A percentile compares a stretch with the other conserved stretches of the same genome.
Conservation (phyloP, 192 early-diverging fungal species). For the Coemansia sp. region DNA sequence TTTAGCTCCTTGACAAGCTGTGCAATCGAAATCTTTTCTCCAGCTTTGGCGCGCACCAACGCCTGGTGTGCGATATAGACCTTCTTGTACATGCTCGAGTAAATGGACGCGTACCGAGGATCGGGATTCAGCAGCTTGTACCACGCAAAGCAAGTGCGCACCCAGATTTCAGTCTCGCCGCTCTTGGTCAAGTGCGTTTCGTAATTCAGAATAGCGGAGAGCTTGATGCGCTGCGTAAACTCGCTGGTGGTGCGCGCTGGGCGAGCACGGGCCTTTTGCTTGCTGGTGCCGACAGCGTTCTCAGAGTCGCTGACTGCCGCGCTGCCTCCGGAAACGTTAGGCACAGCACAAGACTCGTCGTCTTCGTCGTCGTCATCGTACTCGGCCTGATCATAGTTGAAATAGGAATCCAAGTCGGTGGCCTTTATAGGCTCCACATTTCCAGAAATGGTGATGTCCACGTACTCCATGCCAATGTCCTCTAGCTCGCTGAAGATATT, state of each 20-base stretch:
- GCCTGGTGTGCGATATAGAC: constrained; percentile 50
- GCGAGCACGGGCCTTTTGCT: not conserved
- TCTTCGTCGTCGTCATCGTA: constrained; percentile 36
- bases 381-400: constrained; percentile 39
- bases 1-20: constrained; percentile 30
- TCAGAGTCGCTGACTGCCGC: constrained; percentile 12
- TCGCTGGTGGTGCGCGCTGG: constrained; percentile 42
- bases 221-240: constrained; percentile 43
- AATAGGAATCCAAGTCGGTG: constrained; percentile 14
- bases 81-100: constrained; percentile 38
- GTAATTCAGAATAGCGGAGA: constrained; percentile 50
- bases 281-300: not conserved
- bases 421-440: constrained; percentile 52
- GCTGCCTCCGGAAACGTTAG: constrained; percentile 6
- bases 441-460: constrained; percentile 55
- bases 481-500: constrained; percentile 47
- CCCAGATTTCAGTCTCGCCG: constrained; percentile 49
- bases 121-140: constrained; percentile 53
- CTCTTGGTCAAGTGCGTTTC: constrained; percentile 27
- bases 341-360: constrained; percentile 30
- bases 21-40: constrained; percentile 12
- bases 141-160: constrained; percentile 54
- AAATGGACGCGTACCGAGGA: constrained; percentile 29
- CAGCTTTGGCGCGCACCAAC: constrained; percentile 15
- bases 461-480: constrained; percentile 51